These are phyloP conservation scores for Cocos nucifera DNA, from an alignment of 176 grass and related monocot genomes.

Conservation along the genomic window DNA sequence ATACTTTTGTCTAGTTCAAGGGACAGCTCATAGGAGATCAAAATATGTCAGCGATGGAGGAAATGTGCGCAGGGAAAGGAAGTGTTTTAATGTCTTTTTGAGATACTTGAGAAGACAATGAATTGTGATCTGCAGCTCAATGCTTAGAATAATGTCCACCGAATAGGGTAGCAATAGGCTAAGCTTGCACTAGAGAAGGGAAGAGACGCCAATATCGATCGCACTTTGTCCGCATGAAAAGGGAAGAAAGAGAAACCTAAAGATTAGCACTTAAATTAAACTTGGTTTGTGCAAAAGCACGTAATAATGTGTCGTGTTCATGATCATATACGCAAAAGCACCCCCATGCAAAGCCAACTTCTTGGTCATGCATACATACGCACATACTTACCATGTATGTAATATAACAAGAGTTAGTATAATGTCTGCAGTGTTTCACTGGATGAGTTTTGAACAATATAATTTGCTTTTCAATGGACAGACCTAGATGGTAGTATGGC, in stretches of 20 bases:
- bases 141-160: background rate
- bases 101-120: background rate
- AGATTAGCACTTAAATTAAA: background rate
- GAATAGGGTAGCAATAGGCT: background rate
- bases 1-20: slow-evolving; percentile 1
- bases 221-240: background rate
- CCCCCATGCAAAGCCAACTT: too few species aligned
- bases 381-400: too few species aligned
- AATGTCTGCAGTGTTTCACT: too few species aligned
- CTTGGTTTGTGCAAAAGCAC: background rate
- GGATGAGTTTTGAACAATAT: too few species aligned
- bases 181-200: slow-evolving; percentile 2
- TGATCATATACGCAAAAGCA: background rate
- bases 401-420: too few species aligned
- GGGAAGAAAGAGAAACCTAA: background rate
- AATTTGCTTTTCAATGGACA: too few species aligned
- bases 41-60: background rate
- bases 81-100: background rate
- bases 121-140: background rate
- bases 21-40: background rate
- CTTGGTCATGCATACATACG: too few species aligned
- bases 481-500: too few species aligned
- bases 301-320: background rate
- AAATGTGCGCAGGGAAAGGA: slow-evolving; percentile 1
- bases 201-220: background rate